These are phyloP conservation scores for Candida rishiriensis DNA, from an alignment of 805 yeast genomes.

Conservation along the genomic window DNA sequence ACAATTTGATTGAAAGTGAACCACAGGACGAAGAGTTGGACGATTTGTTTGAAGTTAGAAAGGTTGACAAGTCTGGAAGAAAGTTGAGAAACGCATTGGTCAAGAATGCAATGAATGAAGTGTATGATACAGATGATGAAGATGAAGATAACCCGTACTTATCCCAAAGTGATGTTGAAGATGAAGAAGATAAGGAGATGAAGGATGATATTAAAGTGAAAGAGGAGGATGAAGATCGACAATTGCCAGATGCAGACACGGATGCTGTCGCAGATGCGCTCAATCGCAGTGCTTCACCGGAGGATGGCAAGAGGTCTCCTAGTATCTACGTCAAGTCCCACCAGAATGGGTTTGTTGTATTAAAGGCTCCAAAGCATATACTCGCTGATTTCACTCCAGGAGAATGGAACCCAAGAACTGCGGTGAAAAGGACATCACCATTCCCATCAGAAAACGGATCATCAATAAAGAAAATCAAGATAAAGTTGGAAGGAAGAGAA, in stretches of 20 bases:
- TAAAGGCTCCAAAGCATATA: slow-evolving; percentile 60
- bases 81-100: slow-evolving; percentile 78
- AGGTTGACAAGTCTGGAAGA: slow-evolving; percentile 88
- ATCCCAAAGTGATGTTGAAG: slow-evolving; percentile 63
- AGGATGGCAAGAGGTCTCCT: background rate
- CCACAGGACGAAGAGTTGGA: slow-evolving; percentile 64
- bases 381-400: slow-evolving; percentile 70
- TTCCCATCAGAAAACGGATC: slow-evolving; percentile 11
- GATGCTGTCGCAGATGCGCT: slow-evolving; percentile 6
- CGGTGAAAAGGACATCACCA: slow-evolving; percentile 26
- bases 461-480: slow-evolving; percentile 28
- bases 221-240: slow-evolving; percentile 33
- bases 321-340: slow-evolving; percentile 37
- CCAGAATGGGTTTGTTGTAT: slow-evolving; percentile 49
- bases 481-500: slow-evolving; percentile 17
- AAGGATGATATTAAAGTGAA: slow-evolving; percentile 29
- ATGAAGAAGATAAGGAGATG: slow-evolving; percentile 40
- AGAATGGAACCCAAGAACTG: slow-evolving; percentile 71
- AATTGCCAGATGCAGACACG: slow-evolving; percentile 31
- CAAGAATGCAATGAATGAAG: slow-evolving; percentile 81
- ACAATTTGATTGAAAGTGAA: slow-evolving; percentile 60
- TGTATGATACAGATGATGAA: slow-evolving; percentile 84
- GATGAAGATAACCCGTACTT: slow-evolving; percentile 70
- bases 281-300: slow-evolving; percentile 9
- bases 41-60: slow-evolving; percentile 61